Evolutionary conservation across 345 rosid species (phyloP), one percentile per base, ranked within the genome.

Genomic region (Aurinia saxatilis): DNA sequence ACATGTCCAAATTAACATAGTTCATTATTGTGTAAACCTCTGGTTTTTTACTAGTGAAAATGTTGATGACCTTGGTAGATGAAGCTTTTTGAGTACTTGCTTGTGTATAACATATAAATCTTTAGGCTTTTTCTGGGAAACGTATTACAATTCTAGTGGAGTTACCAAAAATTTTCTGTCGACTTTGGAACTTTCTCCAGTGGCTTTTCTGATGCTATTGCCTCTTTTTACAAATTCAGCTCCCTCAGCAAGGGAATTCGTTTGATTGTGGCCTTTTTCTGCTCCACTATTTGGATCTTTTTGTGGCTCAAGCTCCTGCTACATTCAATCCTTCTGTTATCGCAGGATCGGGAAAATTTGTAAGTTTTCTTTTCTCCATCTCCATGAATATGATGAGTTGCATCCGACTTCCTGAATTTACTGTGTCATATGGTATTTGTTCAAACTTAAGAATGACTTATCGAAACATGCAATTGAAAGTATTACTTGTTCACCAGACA

Each of bases 181-280:
- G 30, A 52, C 35, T 61, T 50, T 53, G 15, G 33, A 50, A 7
- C n/a, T 40, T 48, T 52, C 21, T 34, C 31, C 44, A 62, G 27
- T 52, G 46, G 17, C 14, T 34, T 34, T 57, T 61, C 48, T 72
- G 38, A 71, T 56, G 41, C 10, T 25, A 25, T 65, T 65, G 61
- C 17, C 42, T 64, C 38, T 13, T 64, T 14, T 65, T 15, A 50
- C 21, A 59, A 50, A 61, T 63, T 60, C 86, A 93, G 97, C 81
- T 93, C 56, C 97, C 99, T 35, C 97, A 93, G 75, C 97, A 90
- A 77, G 87, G 80, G 74, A 93, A 93, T 74, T 87, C 87, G 5
- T 90, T 75, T 73, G 99, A 93, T 59, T 93, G 97, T 33, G 99
- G 99, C 63, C 81, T 93, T 36, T 93, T 93, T 80, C 77, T 93